phyloP scores from a whole-genome alignment of 106 monocot genomes.

The Vanilla planifolia region DNA sequence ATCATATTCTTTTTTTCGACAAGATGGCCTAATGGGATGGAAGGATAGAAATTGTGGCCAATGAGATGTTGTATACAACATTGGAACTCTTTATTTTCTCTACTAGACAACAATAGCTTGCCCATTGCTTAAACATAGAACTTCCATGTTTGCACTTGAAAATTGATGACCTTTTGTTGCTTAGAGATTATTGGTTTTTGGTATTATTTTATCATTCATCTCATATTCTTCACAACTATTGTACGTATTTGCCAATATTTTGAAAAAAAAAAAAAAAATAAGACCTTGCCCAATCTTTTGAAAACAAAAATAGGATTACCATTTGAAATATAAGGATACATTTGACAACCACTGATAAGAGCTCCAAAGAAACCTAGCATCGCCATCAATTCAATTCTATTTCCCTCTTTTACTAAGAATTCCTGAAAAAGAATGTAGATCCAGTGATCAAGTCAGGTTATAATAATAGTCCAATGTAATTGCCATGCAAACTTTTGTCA shows the following conservation, averaged over 20 bases:
- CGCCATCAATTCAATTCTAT: constrained; percentile 76
- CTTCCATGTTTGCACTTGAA: no score
- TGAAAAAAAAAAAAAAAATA: no score
- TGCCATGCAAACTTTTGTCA: no score
- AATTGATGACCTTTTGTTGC: not conserved
- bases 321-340: constrained; percentile 67
- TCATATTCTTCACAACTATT: not conserved
- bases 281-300: not conserved
- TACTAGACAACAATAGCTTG: no score
- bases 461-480: no score
- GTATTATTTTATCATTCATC: not conserved
- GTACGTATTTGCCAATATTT: no score
- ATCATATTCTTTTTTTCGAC: no score
- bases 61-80: no score
- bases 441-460: not conserved
- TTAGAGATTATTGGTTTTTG: not conserved
- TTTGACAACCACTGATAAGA: constrained; percentile 69
- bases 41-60: no score
- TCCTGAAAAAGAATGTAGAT: constrained; percentile 38
- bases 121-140: no score
- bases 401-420: constrained; percentile 70
- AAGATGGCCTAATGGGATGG: no score
- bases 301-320: not conserved
- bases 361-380: constrained; percentile 85
- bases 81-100: no score